Conservation (phyloP, 2,329 filamentous ascomycete genomes). For the Sporothrix brasiliensis region DNA sequence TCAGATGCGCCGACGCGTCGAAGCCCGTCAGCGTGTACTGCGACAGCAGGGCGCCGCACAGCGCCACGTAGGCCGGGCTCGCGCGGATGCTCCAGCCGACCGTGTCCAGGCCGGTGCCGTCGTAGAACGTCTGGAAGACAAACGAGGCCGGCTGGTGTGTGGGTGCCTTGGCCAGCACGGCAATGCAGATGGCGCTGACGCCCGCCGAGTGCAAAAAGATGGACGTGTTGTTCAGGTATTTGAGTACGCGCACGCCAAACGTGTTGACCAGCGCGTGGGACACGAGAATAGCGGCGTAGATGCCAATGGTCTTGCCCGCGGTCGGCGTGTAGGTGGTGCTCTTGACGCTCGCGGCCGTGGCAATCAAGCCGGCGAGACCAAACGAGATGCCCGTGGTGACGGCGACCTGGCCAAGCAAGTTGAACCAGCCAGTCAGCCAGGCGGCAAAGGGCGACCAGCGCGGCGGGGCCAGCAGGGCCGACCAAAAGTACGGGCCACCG, state of each 20-base stretch:
- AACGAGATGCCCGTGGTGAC: constrained; percentile 50
- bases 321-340: constrained; percentile 46
- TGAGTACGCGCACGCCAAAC: constrained; percentile 59
- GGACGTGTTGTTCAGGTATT: constrained; percentile 60
- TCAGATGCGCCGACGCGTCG: constrained; percentile 60
- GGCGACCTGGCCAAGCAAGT: constrained; percentile 48
- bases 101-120: constrained; percentile 53
- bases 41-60: constrained; percentile 56
- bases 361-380: constrained; percentile 46
- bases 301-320: constrained; percentile 57
- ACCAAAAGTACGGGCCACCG: constrained; percentile 64
- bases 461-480: constrained; percentile 58
- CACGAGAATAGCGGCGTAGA: constrained; percentile 60
- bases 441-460: constrained; percentile 46
- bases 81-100: constrained; percentile 58
- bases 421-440: constrained; percentile 50
- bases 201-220: constrained; percentile 59
- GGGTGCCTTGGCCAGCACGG: constrained; percentile 60
- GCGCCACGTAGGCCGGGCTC: constrained; percentile 57
- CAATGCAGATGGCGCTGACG: constrained; percentile 56
- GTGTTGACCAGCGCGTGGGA: constrained; percentile 60
- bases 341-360: constrained; percentile 46
- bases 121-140: constrained; percentile 58
- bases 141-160: constrained; percentile 58
- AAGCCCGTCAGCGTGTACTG: constrained; percentile 56